Conservation (phyloP, 1,284 basidiomycete genomes). For the Abortiporus biennis region DNA sequence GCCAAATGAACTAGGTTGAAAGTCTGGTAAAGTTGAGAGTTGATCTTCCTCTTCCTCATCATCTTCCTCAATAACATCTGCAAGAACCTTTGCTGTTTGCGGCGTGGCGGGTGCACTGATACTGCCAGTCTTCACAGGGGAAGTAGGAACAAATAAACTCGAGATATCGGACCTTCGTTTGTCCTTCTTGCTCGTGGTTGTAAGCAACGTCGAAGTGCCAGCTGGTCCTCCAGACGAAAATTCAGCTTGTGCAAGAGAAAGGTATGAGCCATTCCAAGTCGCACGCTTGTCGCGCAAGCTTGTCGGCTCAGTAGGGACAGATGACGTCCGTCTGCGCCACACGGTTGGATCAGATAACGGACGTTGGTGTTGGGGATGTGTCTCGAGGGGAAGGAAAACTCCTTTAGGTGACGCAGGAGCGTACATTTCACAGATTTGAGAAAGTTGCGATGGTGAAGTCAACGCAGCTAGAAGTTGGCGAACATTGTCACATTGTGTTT, state of each 20-base stretch:
- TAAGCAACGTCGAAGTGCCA: neutral
- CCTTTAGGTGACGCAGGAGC: constrained; percentile 63
- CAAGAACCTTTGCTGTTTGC: constrained; percentile 19
- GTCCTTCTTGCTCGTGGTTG: constrained; percentile 27
- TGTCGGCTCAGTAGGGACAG: constrained; percentile 10
- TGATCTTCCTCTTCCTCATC: constrained; percentile 12
- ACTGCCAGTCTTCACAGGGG: constrained; percentile 19
- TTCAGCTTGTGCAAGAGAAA: constrained; percentile 40
- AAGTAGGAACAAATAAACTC: constrained; percentile 37
- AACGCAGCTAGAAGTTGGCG: constrained; percentile 71
- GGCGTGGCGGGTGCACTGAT: constrained; percentile 48
- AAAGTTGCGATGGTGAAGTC: constrained; percentile 58
- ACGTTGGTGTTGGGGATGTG: constrained; percentile 19
- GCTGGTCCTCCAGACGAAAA: constrained; percentile 21
- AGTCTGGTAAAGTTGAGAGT: constrained; percentile 9
- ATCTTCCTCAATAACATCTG: constrained; percentile 35
- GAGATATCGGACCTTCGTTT: constrained; percentile 51
- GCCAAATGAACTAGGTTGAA: constrained; percentile 39
- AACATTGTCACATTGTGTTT: constrained; percentile 73
- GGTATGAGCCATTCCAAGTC: constrained; percentile 69
- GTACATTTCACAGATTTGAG: constrained; percentile 79
- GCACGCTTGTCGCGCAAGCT: constrained; percentile 46
- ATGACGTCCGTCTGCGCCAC: constrained; percentile 19
- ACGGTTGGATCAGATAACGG: constrained; percentile 35
- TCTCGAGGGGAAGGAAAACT: constrained; percentile 27